Base-by-base conservation (phyloP, 1,284 basidiomycete species). In the Ceratobasidium sp. region DNA sequence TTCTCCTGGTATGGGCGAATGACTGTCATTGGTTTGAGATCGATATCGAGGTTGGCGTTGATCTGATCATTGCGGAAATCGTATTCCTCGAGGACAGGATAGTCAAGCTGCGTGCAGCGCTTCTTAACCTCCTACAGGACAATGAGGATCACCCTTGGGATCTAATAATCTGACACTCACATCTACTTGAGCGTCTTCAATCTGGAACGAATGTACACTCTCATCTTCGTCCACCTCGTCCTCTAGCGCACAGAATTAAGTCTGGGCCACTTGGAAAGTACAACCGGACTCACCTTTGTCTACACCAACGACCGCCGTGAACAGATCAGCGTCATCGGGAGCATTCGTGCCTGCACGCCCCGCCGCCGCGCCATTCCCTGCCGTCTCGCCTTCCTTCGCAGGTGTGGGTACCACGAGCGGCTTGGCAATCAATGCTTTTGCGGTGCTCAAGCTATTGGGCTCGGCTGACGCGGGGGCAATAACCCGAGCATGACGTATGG, bases 1-100 rank as follows among this genome's bases (percentile, higher is more conserved):
- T 96, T 98, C 80, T 98, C 96, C 79, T 98, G 96, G 79, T 98
- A 98, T 12, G 96, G 93, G 69, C 96, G 87, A 77, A 98, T 97
- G 73, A 94, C 91, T 0, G 96, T 98, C 57, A 94, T 92, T 1
- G 96, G 96, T 77, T 98, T 98, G 68, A 98, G 85, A 80, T 98
- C 96, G 71, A 98, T 98, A 76, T 98, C 96, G 64, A 98, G 84
- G 77, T 96, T 96, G 32, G 95, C 86, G 76, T 98, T 98, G 73
- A 93, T 81, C 0, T 92, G 94, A 78, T 98, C 96, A 75, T 98
- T 96, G 47, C 94, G 85, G 83, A 98, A 98, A 78, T 98, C 96
- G 77, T 98, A 98, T 79, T 98, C 96, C 78, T 98, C 96, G 56
- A 98, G 83, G 86, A 97, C 96, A 1, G 96, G 96, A 73, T 95